Percentiles rank a stretch among this genome's conserved stretches.
phyloP scores from a whole-genome alignment of 306 rosid species.

The Psophocarpus tetragonolobus region DNA sequence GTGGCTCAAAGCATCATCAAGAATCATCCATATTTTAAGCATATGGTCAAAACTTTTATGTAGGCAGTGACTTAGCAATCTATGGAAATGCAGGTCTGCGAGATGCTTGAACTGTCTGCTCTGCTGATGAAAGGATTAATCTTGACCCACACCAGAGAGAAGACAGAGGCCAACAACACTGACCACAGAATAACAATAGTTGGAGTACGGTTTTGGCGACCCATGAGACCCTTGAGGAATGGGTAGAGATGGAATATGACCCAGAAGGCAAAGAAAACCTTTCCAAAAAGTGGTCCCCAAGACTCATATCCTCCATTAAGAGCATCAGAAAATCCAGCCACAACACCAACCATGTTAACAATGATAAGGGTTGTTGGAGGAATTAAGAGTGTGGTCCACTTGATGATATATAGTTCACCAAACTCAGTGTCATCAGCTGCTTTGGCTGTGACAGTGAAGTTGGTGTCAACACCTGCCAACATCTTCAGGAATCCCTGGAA shows the following conservation, averaged over 20 bases:
- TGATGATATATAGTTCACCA: constrained; percentile 84
- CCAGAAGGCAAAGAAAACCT: constrained; percentile 95
- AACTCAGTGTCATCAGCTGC: constrained; percentile 85
- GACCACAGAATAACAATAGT: constrained; percentile 95
- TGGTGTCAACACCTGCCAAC: constrained; percentile 90
- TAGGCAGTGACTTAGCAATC: constrained; percentile 60
- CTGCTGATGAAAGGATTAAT: constrained; percentile 80
- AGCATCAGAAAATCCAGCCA: constrained; percentile 97
- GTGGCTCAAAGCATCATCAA: constrained; percentile 13
- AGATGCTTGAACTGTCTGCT: constrained; percentile 53
- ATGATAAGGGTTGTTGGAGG: constrained; percentile 89
- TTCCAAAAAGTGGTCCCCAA: constrained; percentile 97
- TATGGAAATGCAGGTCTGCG: constrained; percentile 70
- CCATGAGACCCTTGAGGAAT: constrained; percentile 98
- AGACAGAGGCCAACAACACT: constrained; percentile 89
- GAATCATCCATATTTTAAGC: background rate
- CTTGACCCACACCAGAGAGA: constrained; percentile 95
- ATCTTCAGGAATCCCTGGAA: constrained; percentile 94
- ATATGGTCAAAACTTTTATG: constrained; percentile 32
- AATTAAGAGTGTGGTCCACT: constrained; percentile 93
- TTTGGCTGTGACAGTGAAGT: constrained; percentile 92
- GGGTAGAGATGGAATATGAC: constrained; percentile 94
- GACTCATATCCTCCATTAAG: constrained; percentile 88
- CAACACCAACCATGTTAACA: constrained; percentile 89
- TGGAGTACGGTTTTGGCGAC: constrained; percentile 94